Evolutionary conservation across 2,329 filamentous ascomycete genomes (phyloP).

Genomic region (Aspergillus texensis): DNA sequence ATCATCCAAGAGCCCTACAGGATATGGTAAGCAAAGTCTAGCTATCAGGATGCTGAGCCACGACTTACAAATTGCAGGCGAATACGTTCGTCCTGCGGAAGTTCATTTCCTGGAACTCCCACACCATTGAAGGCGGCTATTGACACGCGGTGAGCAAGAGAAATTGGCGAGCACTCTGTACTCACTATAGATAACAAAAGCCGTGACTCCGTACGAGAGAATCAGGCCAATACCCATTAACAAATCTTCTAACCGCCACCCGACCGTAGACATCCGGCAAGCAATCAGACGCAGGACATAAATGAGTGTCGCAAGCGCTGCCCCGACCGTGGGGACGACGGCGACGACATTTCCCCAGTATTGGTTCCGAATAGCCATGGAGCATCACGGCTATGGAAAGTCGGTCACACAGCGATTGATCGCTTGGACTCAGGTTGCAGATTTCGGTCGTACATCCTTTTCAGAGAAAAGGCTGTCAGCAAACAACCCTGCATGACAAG

Average conservation of each 20-base stretch:
- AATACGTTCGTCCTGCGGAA: not conserved
- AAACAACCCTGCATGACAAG: not conserved
- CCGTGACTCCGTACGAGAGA: conserved; percentile 13
- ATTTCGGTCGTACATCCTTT: not conserved
- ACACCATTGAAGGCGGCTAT: conserved; percentile 19
- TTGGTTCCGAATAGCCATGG: conserved; percentile 7
- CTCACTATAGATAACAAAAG: conserved; percentile 15
- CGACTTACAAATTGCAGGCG: not conserved
- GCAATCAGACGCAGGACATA: conserved; percentile 14
- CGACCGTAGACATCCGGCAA: conserved; percentile 1
- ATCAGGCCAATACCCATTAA: conserved; percentile 16
- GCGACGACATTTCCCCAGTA: conserved; percentile 17
- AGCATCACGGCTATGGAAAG: not conserved
- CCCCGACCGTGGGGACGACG: conserved; percentile 11
- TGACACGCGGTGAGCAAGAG: not conserved
- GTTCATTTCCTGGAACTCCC: conserved; percentile 4
- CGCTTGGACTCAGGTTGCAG: not conserved
- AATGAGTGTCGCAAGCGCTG: conserved; percentile 8
- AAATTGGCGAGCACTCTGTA: not conserved
- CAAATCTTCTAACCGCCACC: conserved; percentile 10
- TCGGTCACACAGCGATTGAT: not conserved
- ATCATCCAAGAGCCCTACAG: conserved; percentile 22
- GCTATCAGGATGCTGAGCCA: not conserved
- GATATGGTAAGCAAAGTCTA: not conserved
- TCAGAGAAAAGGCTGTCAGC: not conserved